Base-by-base conservation (phyloP, 176 grass and related monocot genomes). In the Carex pumila region DNA sequence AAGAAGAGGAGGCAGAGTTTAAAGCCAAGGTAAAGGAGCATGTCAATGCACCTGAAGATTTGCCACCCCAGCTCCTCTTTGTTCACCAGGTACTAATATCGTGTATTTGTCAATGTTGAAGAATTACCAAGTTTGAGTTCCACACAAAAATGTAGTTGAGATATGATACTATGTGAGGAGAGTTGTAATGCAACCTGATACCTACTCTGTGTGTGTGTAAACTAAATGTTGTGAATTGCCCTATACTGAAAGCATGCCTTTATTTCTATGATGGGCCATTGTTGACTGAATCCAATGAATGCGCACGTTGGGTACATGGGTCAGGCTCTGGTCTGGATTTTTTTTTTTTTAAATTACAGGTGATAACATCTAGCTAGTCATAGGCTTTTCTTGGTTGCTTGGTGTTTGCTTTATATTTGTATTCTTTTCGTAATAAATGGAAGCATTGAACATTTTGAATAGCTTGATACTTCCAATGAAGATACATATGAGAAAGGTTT, bases 1-100 rank as follows among this genome's bases (percentile, higher is more conserved):
- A 82, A 61, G 95, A 98, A 83, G 95, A 98, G 87, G 95, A 98
- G 83, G 90, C 95, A 7, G 95, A 94, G 72, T 98, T 98, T 61
- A 93, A 86, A 90, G 87, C 61, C 4, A 91, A 93, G 56, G 85
- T 98, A 85, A 94, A 89, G 68, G 95, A 93, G 57, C 95, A 98
- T 87, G 89, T 85, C 29, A 87, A 93, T 87, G 86, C 88, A 32
- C 92, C 92, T 22, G 90, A 93, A 59, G 92, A 98, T 92, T 84
- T 98, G 72, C 95, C 95, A 60, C 92, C 95, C 17, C 95, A 94
- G 62, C 92, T 98, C 30, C 89, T 98, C 31, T 98, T 98, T 88
- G 86, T 89, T 87, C 95, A 98, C 79, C 95, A 98, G 91, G 91
- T 93, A 89, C 37, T 79, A 25, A 7, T 81, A 71, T 34, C 32